Conservation (phyloP, 176 grass and related monocot species). For the Oryza glaberrima region DNA sequence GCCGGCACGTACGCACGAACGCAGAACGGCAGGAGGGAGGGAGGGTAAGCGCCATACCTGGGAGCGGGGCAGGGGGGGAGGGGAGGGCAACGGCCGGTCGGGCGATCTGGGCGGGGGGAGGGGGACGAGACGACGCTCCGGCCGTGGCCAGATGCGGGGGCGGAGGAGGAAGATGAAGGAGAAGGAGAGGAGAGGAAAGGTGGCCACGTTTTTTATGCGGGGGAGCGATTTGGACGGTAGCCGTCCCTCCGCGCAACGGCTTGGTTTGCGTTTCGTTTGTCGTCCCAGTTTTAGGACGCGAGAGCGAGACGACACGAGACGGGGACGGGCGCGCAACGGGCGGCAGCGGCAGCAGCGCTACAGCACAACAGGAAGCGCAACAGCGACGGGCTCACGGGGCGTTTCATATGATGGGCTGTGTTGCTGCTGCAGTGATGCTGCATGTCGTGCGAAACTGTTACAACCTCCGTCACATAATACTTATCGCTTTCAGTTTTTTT, state of each 20-base stretch:
- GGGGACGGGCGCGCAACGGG: background rate
- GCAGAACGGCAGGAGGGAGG: background rate
- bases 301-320: no score
- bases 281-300: background rate
- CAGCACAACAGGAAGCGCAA: no score
- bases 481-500: no score
- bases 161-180: background rate
- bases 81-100: background rate
- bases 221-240: constrained; percentile 42
- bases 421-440: no score
- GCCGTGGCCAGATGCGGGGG: constrained; percentile 4
- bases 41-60: constrained; percentile 23
- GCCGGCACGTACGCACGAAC: no score
- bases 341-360: no score
- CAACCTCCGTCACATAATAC: no score
- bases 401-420: no score
- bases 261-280: background rate
- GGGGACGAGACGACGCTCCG: background rate
- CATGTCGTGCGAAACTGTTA: no score
- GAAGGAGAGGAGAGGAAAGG: constrained; percentile 28
- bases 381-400: no score
- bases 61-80: background rate
- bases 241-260: background rate
- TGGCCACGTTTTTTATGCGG: constrained; percentile 49
- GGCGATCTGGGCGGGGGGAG: constrained; percentile 22